These are phyloP conservation scores for Lipomyces kockii DNA, from an alignment of 805 yeast species.

Conservation along the genomic window DNA sequence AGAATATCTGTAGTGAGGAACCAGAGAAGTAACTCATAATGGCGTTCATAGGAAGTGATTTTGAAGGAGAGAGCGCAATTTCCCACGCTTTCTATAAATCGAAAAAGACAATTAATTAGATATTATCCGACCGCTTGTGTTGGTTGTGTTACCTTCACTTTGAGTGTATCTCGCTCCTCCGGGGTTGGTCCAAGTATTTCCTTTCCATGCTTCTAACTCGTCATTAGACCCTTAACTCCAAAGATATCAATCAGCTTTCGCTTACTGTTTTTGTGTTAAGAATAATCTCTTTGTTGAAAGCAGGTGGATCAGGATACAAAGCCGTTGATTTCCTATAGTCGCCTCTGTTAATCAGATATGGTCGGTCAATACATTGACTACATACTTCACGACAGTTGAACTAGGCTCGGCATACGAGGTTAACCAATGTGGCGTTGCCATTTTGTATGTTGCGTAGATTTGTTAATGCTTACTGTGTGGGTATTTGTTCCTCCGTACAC, in stretches of 20 bases:
- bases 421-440: slow-evolving; percentile 22
- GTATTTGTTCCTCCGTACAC: no score
- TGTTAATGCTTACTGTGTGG: not conserved
- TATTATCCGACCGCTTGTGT: not conserved
- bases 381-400: slow-evolving; percentile 22
- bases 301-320: slow-evolving; percentile 25
- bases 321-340: slow-evolving; percentile 9
- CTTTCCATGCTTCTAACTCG: slow-evolving; percentile 27
- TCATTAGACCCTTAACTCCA: not conserved
- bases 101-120: not conserved
- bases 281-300: slow-evolving; percentile 31
- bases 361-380: not conserved
- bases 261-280: slow-evolving; percentile 24
- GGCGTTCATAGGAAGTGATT: slow-evolving; percentile 85
- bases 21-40: slow-evolving; percentile 94
- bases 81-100: slow-evolving; percentile 75
- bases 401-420: slow-evolving; percentile 12
- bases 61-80: slow-evolving; percentile 78
- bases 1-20: slow-evolving; percentile 82
- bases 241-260: not conserved
- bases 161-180: slow-evolving; percentile 33
- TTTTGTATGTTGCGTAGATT: not conserved
- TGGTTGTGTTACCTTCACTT: slow-evolving; percentile 27
- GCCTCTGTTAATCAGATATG: not conserved
- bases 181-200: slow-evolving; percentile 25